These are phyloP conservation scores for Trichoderma asperelloides DNA, from an alignment of 495 filamentous ascomycete species.

Conservation along the genomic window DNA sequence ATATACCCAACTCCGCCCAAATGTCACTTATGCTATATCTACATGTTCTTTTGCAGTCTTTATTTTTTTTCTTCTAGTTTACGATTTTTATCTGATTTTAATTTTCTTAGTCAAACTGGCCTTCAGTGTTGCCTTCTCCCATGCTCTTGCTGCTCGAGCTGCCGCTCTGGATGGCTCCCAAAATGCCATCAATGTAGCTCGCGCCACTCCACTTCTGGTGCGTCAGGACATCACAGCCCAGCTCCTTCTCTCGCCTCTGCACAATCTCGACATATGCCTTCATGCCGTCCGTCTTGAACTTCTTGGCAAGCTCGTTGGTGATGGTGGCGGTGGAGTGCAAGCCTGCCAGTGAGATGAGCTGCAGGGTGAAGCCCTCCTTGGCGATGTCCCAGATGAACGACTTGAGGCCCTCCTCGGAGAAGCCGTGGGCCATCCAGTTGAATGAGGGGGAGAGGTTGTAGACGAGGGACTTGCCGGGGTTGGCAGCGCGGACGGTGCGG, in stretches of 20 bases:
- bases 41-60: not conserved
- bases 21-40: conserved; percentile 1
- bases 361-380: conserved; percentile 85
- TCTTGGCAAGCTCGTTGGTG: conserved; percentile 70
- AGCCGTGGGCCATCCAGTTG: conserved; percentile 97
- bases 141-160: conserved; percentile 75
- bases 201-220: conserved; percentile 99
- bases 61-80: not conserved
- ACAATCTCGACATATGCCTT: conserved; percentile 87
- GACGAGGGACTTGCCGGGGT: conserved; percentile 78
- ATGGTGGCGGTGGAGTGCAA: conserved; percentile 84
- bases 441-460: conserved; percentile 95
- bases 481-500: conserved; percentile 52
- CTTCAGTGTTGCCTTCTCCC: conserved; percentile 75
- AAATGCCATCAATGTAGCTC: conserved; percentile 81
- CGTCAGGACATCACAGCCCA: conserved; percentile 88
- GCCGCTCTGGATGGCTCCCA: conserved; percentile 87
- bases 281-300: conserved; percentile 89
- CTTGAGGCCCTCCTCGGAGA: conserved; percentile 65
- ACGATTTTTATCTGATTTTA: not conserved
- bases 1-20: conserved; percentile 8
- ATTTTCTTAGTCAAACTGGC: conserved; percentile 31
- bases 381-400: conserved; percentile 95
- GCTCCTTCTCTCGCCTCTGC: conserved; percentile 80
- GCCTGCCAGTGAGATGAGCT: conserved; percentile 86